phyloP scores from a whole-genome alignment of 2,329 filamentous ascomycete species.

The Epichloe elymi region DNA sequence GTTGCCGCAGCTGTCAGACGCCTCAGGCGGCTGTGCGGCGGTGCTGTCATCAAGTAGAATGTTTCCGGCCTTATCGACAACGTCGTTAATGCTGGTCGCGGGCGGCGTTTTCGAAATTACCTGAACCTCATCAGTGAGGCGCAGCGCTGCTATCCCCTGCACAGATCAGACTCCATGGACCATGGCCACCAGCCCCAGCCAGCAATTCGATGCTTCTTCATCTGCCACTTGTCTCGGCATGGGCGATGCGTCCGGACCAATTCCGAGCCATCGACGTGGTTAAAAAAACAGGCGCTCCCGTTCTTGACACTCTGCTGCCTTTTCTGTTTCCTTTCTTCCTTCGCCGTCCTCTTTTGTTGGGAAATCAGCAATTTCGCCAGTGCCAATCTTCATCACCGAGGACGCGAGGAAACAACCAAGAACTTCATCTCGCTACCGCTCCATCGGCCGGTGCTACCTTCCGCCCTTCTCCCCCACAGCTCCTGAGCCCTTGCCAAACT shows the following conservation, averaged over 20 bases:
- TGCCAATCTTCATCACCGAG: neutral
- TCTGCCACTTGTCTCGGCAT: no score
- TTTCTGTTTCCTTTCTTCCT: neutral
- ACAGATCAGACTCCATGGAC: neutral
- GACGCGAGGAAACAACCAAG: no score
- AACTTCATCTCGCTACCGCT: neutral
- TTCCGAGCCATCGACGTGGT: neutral
- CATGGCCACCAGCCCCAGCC: neutral
- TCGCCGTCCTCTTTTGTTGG: neutral
- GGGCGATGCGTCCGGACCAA: slow-evolving; percentile 1
- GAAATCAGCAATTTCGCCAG: neutral
- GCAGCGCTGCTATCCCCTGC: neutral
- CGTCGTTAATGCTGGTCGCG: no score
- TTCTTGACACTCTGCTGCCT: no score
- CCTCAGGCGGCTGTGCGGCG: no score
- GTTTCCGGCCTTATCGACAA: no score
- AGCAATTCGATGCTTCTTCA: neutral
- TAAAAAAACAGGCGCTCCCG: no score
- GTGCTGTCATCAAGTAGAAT: no score
- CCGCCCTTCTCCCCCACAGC: no score
- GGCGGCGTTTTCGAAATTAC: no score
- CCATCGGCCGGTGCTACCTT: neutral
- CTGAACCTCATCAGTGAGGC: neutral
- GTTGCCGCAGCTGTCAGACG: no score
- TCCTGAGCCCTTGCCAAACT: neutral